These are phyloP conservation scores for Russula olivacea DNA, from an alignment of 768 basidiomycete species.

Conservation along the genomic window DNA sequence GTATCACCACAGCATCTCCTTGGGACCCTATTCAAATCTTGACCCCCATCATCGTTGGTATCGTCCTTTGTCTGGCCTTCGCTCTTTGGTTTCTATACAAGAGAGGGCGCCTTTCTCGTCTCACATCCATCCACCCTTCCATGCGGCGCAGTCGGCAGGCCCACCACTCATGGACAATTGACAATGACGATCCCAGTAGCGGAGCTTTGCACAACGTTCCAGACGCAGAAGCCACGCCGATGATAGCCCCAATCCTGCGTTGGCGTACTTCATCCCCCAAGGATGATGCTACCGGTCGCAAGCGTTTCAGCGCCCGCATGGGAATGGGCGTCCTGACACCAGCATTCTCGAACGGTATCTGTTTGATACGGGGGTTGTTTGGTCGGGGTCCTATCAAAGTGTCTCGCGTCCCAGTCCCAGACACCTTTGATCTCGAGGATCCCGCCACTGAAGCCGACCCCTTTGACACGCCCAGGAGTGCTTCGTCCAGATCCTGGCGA, in stretches of 20 bases:
- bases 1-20: conserved; percentile 18
- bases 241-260: background rate
- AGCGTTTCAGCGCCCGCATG: conserved; percentile 1
- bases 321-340: background rate
- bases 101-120: conserved; percentile 7
- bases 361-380: conserved; percentile 13
- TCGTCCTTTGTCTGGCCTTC: conserved; percentile 3
- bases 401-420: conserved; percentile 9
- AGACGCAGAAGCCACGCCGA: conserved; percentile 18
- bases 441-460: conserved; percentile 2
- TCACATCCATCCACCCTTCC: background rate
- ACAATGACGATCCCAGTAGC: background rate
- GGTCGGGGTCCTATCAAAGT: conserved; percentile 13
- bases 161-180: conserved; percentile 5
- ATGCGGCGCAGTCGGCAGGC: conserved; percentile 9
- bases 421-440: conserved; percentile 13
- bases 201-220: background rate
- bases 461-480: conserved; percentile 5
- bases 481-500: background rate
- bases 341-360: background rate
- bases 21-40: conserved; percentile 15
- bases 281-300: conserved; percentile 3
- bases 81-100: conserved; percentile 4
- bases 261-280: conserved; percentile 6
- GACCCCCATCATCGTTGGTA: conserved; percentile 8